Percentiles rank a stretch among this genome's conserved stretches.
These are phyloP conservation scores for Macroventuria anomochaeta DNA, from an alignment of 2,329 filamentous ascomycete genomes.

Conservation along the genomic window DNA sequence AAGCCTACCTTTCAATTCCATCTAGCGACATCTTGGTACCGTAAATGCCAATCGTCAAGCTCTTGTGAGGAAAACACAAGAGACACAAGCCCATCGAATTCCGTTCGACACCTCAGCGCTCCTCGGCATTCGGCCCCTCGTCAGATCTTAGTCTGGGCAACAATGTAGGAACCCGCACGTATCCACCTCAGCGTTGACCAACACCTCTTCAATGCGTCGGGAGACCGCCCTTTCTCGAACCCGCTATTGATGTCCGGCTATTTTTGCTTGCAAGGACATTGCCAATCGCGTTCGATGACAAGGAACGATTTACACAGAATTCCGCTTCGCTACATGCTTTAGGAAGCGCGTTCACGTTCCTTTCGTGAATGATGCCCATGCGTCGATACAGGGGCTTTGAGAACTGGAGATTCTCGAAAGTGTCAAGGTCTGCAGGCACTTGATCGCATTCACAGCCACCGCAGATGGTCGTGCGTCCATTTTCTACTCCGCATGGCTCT, in stretches of 20 bases:
- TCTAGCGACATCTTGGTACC: not conserved
- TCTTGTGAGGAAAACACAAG: not conserved
- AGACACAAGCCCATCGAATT: not conserved
- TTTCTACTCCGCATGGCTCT: not conserved
- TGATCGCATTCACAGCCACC: not conserved
- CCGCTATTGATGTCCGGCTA: constrained; percentile 3
- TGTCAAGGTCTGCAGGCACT: not conserved
- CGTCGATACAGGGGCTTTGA: not conserved
- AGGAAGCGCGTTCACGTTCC: not conserved
- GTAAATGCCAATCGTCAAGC: not conserved
- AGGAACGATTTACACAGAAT: not conserved
- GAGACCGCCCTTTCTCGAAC: constrained; percentile 7
- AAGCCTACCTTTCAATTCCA: not conserved
- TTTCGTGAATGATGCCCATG: not conserved
- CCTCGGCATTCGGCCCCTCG: constrained; percentile 13
- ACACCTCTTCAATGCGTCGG: constrained; percentile 10
- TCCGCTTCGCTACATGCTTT: not conserved
- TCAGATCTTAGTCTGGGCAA: constrained; percentile 13
- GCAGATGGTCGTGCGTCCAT: not conserved
- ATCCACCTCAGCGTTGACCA: constrained; percentile 12
- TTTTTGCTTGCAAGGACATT: constrained; percentile 6
- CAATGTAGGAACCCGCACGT: constrained; percentile 15
- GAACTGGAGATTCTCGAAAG: not conserved
- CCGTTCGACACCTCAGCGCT: not conserved
- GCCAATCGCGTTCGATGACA: not conserved